Evolutionary conservation across 2,329 filamentous ascomycete genomes (phyloP).

Genomic region (Elsinoe fawcettii): DNA sequence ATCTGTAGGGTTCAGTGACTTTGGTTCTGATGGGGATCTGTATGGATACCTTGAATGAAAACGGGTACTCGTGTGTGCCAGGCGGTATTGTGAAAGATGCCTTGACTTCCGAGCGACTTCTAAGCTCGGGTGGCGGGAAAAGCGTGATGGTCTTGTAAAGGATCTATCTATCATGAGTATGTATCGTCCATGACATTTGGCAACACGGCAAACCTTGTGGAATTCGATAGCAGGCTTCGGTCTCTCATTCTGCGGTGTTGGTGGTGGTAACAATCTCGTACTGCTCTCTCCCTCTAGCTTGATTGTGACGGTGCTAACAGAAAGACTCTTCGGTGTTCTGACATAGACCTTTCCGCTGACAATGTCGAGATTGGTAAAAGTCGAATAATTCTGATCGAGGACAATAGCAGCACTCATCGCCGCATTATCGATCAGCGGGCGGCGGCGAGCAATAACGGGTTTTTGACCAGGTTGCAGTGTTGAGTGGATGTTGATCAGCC

Average conservation of each 20-base stretch:
- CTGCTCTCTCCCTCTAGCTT: slow-evolving; percentile 76
- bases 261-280: slow-evolving; percentile 53
- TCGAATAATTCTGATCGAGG: slow-evolving; percentile 27
- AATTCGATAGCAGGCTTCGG: slow-evolving; percentile 43
- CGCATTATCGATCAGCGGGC: neutral
- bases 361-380: slow-evolving; percentile 64
- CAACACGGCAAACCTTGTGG: slow-evolving; percentile 37
- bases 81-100: slow-evolving; percentile 53
- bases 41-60: slow-evolving; percentile 62
- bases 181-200: neutral
- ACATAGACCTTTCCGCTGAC: slow-evolving; percentile 52
- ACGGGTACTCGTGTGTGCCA: slow-evolving; percentile 68
- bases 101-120: slow-evolving; percentile 30
- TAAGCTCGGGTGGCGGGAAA: slow-evolving; percentile 52
- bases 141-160: slow-evolving; percentile 66
- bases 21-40: neutral
- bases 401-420: slow-evolving; percentile 26
- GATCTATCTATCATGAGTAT: slow-evolving; percentile 43
- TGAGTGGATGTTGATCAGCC: neutral
- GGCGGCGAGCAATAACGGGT: neutral
- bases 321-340: slow-evolving; percentile 36
- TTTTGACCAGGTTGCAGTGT: neutral
- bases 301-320: slow-evolving; percentile 55
- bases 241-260: slow-evolving; percentile 34
- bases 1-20: slow-evolving; percentile 28